Conservation (phyloP, 139 green algal species). For the Astrephomene gubernaculifera region DNA sequence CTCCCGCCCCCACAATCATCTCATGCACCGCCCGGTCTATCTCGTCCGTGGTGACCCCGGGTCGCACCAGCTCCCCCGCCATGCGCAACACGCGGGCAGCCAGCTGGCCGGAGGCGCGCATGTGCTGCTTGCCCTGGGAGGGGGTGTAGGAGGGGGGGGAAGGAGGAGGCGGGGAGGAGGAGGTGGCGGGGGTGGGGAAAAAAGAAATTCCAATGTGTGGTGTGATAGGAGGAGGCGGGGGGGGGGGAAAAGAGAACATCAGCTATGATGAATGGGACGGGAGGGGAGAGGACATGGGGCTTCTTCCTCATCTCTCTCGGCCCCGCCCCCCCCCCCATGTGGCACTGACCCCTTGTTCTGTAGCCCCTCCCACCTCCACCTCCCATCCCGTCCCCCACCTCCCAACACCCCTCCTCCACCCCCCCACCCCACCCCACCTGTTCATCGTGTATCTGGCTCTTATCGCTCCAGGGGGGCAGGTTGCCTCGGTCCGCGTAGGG, state of each 20-base stretch:
- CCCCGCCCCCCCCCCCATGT: background rate
- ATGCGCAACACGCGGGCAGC: conserved; percentile 86
- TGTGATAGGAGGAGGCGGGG: background rate
- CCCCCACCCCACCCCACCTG: conserved; percentile 48
- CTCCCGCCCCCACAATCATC: conserved; percentile 85
- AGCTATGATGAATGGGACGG: no score
- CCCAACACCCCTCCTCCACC: background rate
- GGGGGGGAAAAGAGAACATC: background rate
- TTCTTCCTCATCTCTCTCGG: background rate
- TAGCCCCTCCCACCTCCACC: background rate
- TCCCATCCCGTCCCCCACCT: background rate
- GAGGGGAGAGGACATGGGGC: background rate
- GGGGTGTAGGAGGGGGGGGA: background rate
- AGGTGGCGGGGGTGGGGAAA: background rate
- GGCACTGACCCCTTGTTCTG: background rate
- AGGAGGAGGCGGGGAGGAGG: background rate
- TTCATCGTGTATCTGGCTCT: conserved; percentile 74
- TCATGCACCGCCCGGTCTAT: conserved; percentile 95
- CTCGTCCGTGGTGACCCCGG: conserved; percentile 93
- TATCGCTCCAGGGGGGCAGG: conserved; percentile 69
- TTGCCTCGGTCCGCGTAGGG: conserved; percentile 80
- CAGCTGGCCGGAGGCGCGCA: conserved; percentile 88
- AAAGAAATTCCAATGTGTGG: background rate
- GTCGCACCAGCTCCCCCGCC: conserved; percentile 80
- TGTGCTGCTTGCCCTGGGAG: conserved; percentile 72